Evolutionary conservation across 805 yeast species (phyloP), one percentile per base, ranked within the genome.

Genomic region (Kregervanrija delftensis): DNA sequence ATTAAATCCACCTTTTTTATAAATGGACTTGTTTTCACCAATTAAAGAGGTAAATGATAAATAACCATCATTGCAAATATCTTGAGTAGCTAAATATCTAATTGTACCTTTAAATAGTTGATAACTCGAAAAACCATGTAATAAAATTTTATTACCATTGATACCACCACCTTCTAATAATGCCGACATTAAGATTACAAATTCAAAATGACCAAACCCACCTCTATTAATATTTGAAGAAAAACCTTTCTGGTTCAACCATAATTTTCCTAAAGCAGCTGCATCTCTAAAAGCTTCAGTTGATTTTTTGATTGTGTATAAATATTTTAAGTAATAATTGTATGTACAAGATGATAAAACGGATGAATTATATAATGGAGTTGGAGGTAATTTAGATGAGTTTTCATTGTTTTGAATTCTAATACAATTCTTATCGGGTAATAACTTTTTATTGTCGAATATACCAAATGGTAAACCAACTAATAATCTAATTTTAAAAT

Each of bases 151-250:
- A 55, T 82, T 83, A 11, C 95, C 93, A 52, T 71, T 73, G 6
- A 68, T 63, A 47, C 91, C 90, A 53, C 95, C 95, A 54, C 96
- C 96, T 49, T 81, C 79, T 37, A 93, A 68, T 43, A 93, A 66
- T 1, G 89, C 84, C 36, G 95, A 82, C 81, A 88, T 78, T 41
- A 91, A 63, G 34, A 83, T 67, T 30, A 89, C 82, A 62, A 89
- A 89, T 66, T 93, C 98, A 61, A 88, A 88, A 54, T 83, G 86
- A 11, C 98, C 98, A 63, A 93, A 91, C 0, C 98, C 98, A 39
- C 78, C 77, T 37, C 75, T 70, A 13, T 76, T 69, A 31, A 83
- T 59, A 12, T 75, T 64, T 0, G 95, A 79, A 10, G 77, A 72
- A 47, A 88, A 78, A 0, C 95, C 96, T 52, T 96, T 75, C 65